A percentile compares a stretch with the other conserved stretches of the same genome.
These are phyloP conservation scores for Picocystis salinarum DNA, from an alignment of 139 green algal species.

Conservation along the genomic window DNA sequence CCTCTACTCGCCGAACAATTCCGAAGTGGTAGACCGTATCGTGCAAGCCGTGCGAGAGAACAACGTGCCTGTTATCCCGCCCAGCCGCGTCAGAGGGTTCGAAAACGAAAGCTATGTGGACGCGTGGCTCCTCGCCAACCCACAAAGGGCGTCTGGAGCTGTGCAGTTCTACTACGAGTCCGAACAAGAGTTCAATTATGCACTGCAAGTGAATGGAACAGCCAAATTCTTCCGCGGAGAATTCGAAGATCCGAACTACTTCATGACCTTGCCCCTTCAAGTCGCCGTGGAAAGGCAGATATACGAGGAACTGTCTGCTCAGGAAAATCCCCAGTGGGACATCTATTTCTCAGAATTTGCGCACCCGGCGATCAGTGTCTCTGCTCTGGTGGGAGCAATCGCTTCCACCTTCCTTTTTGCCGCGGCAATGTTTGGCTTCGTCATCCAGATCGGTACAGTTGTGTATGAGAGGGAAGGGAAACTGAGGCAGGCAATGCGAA, in stretches of 20 bases:
- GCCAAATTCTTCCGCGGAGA: conserved; percentile 52
- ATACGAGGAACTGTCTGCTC: too few relatives aligned
- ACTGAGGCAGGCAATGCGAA: conserved; percentile 2
- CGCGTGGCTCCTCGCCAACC: conserved; percentile 42
- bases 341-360: conserved; percentile 35
- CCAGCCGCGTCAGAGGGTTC: conserved; percentile 30
- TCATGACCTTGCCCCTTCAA: conserved; percentile 63
- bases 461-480: not conserved
- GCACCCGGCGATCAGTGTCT: conserved; percentile 45
- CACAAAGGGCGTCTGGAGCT: conserved; percentile 28
- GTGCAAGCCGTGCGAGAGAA: not conserved
- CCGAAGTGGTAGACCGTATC: not conserved
- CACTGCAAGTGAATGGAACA: conserved; percentile 69
- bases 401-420: not conserved
- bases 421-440: conserved; percentile 1
- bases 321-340: too few relatives aligned
- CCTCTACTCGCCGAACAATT: not conserved
- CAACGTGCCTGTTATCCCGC: not conserved
- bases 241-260: conserved; percentile 48
- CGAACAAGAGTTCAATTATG: conserved; percentile 24
- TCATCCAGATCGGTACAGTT: not conserved
- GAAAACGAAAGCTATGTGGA: conserved; percentile 25
- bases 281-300: conserved; percentile 49
- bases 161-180: conserved; percentile 32
- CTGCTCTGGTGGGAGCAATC: conserved; percentile 10